A percentile compares a stretch with the other conserved stretches of the same genome.
Evolutionary conservation across 208 protist genomes (phyloP).

Genomic region (Willaertia magna): DNA sequence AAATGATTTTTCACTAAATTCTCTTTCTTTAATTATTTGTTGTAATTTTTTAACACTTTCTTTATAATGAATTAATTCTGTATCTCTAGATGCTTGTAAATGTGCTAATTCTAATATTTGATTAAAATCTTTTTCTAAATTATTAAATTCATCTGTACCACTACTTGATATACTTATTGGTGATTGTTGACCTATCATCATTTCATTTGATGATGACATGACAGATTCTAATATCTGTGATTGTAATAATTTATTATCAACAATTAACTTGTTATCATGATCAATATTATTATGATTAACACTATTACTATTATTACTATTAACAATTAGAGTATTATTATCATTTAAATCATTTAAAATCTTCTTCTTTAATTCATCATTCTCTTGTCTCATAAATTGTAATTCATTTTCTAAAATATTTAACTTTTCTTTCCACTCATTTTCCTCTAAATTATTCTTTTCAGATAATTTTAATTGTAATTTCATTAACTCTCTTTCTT

Average conservation of each 20-base stretch:
- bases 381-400: neutral
- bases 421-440: neutral
- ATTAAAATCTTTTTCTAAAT: neutral
- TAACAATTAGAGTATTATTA: no score
- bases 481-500: neutral
- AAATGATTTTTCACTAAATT: neutral
- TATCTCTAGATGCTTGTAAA: neutral
- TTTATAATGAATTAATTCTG: neutral
- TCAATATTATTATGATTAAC: neutral
- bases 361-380: neutral
- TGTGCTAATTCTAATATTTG: neutral
- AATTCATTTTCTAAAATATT: neutral
- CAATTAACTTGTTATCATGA: neutral
- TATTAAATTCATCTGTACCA: neutral
- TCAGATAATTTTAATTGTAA: neutral
- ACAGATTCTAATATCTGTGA: neutral
- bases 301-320: no score
- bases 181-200: no score
- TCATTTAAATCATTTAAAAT: neutral
- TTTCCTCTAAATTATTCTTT: neutral
- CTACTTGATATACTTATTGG: neutral
- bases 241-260: neutral
- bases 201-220: neutral
- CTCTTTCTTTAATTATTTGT: neutral
- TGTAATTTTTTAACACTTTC: neutral